Evolutionary conservation across 2,329 filamentous ascomycete genomes (phyloP), one percentile per base, ranked within the genome.

Genomic region (Mollisiaceae sp.): DNA sequence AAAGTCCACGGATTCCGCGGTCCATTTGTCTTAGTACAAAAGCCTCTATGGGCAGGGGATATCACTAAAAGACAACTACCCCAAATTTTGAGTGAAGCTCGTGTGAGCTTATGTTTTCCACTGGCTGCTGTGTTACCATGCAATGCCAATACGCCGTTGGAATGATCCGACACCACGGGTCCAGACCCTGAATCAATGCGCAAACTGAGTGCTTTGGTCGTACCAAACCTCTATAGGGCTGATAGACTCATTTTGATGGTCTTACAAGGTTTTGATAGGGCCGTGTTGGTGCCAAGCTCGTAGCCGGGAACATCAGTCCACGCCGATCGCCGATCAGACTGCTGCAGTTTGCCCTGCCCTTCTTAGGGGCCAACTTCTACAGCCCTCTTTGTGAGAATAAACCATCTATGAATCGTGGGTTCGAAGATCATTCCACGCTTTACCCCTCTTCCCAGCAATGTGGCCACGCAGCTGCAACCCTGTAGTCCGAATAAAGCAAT

Each of bases 121-220:
- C 14, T 15, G 5, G 41, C 45, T 50, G 45, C 11, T 2, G n/a
- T 50, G 45, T 50, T 12, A 50, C 20, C n/a, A 22, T 20, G 20
- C n/a, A 24, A 22, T 22, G n/a, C 45, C n/a, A 20, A 50, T n/a
- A 43, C n/a, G 14, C 45, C 20, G 9, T 50, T 50, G 12, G 12
- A 50, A 20, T 45, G 43, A n/a, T 50, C 45, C 45, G 22, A 50
- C 12, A 50, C 45, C 45, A 50, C n/a, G 45, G 45, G n/a, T 24
- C 45, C 2, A 50, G 45, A 50, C 45, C 45, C 45, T 20, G 45
- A 50, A n/a, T 22, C 45, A 14, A n/a, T 50, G 14, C 6, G 27
- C 27, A 32, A 3, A 32, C 27, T 32, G 3, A 32, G 27, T 32
- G 3, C 27, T 32, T 32, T 32, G 27, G 27, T 32, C 27, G 27